phyloP scores from a whole-genome alignment of 2,329 filamentous ascomycete genomes.

The Beauveria sp. region DNA sequence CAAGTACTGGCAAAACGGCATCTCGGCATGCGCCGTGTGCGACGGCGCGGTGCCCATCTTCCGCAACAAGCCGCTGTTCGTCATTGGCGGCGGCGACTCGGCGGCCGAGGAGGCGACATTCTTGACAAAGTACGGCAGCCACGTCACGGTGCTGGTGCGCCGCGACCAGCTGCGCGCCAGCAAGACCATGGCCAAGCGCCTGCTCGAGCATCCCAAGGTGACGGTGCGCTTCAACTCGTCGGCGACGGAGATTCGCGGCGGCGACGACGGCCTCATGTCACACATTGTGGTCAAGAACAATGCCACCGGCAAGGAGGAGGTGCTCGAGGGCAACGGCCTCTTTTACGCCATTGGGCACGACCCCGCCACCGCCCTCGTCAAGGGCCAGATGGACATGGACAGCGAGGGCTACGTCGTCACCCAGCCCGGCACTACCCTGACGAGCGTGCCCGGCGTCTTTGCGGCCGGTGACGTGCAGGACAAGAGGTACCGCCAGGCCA shows the following conservation, averaged over 20 bases:
- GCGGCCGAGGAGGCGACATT: slow-evolving; percentile 97
- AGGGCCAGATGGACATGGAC: slow-evolving; percentile 82
- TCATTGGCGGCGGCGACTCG: slow-evolving; percentile 94
- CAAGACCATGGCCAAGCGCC: slow-evolving; percentile 83
- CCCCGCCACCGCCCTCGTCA: slow-evolving; percentile 83
- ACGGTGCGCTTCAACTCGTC: slow-evolving; percentile 81
- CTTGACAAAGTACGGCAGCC: slow-evolving; percentile 92
- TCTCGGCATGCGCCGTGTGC: slow-evolving; percentile 94
- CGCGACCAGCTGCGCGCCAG: slow-evolving; percentile 79
- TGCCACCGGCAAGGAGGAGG: slow-evolving; percentile 66
- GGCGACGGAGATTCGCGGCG: slow-evolving; percentile 76
- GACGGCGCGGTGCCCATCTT: slow-evolving; percentile 97
- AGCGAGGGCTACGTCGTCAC: slow-evolving; percentile 87
- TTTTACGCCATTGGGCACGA: slow-evolving; percentile 98
- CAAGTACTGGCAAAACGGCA: slow-evolving; percentile 94
- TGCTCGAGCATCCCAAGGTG: slow-evolving; percentile 79
- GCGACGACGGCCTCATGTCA: slow-evolving; percentile 80
- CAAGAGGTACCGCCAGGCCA: slow-evolving; percentile 95
- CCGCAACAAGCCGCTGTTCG: slow-evolving; percentile 88
- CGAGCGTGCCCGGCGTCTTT: slow-evolving; percentile 85
- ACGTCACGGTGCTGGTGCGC: slow-evolving; percentile 89
- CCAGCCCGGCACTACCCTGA: slow-evolving; percentile 78
- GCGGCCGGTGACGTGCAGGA: slow-evolving; percentile 97
- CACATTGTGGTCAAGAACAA: slow-evolving; percentile 78
- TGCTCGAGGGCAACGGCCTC: slow-evolving; percentile 81